Conservation (phyloP, 1,284 basidiomycete species). For the Apiotrichum akiyoshidainum region DNA sequence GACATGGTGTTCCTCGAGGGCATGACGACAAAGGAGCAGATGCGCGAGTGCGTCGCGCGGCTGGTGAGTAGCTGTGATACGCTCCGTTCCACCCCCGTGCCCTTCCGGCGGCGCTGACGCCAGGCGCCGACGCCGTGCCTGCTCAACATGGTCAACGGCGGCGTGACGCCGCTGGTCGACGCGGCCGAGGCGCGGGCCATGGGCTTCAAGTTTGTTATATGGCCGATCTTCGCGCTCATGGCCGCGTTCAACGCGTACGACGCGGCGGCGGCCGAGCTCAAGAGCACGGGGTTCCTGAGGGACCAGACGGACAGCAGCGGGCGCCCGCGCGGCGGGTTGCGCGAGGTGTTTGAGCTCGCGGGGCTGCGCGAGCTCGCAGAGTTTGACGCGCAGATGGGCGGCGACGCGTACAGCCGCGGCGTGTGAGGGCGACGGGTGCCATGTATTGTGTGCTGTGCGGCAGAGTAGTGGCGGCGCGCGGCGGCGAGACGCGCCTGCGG, state of each 20-base stretch:
- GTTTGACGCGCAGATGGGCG: slow-evolving; percentile 15
- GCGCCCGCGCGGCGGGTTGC: slow-evolving; percentile 6
- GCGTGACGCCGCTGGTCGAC: slow-evolving; percentile 69
- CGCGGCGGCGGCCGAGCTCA: slow-evolving; percentile 12
- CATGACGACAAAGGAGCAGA: slow-evolving; percentile 65
- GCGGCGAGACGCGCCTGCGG: too few relatives aligned
- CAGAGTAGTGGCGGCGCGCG: too few relatives aligned
- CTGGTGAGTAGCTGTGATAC: too few relatives aligned
- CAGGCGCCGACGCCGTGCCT: slow-evolving; percentile 53
- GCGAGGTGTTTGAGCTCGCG: slow-evolving; percentile 14
- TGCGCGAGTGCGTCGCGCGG: slow-evolving; percentile 62
- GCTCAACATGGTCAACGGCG: slow-evolving; percentile 72
- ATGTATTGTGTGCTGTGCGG: too few relatives aligned
- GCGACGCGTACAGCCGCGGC: slow-evolving; percentile 6
- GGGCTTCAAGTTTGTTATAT: slow-evolving; percentile 22
- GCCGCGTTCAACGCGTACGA: slow-evolving; percentile 17
- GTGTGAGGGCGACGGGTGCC: neutral
- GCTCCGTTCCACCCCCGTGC: too few relatives aligned
- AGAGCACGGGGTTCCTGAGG: slow-evolving; percentile 11
- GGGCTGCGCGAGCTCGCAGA: slow-evolving; percentile 5
- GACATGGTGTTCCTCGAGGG: slow-evolving; percentile 84
- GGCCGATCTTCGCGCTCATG: slow-evolving; percentile 21
- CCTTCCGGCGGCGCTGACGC: slow-evolving; percentile 8
- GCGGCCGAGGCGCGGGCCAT: slow-evolving; percentile 31
- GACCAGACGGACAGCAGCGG: neutral